These are phyloP conservation scores for Venturia pyrina DNA, from an alignment of 2,329 filamentous ascomycete species.

Conservation along the genomic window DNA sequence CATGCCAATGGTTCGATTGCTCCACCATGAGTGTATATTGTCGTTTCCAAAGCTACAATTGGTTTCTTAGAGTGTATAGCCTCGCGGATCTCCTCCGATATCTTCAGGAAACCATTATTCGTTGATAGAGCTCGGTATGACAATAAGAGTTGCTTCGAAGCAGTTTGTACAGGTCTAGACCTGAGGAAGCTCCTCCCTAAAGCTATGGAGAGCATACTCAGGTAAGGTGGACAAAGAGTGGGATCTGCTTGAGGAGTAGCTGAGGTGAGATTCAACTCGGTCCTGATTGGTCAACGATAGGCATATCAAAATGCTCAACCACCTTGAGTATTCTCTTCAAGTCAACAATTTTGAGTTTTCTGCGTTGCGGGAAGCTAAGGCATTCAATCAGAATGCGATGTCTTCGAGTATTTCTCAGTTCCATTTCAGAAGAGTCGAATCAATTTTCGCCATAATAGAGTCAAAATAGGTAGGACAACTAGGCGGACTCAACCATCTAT, in stretches of 20 bases:
- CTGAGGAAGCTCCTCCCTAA: neutral
- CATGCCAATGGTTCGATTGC: neutral
- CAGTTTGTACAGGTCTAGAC: neutral
- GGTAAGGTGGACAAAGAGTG: neutral
- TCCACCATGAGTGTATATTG: conserved; percentile 88
- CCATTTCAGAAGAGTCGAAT: too few species aligned
- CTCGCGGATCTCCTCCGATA: conserved; percentile 74
- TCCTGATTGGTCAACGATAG: neutral
- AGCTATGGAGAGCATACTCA: neutral
- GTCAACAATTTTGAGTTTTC: neutral
- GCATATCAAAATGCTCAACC: neutral
- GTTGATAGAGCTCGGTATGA: conserved; percentile 13
- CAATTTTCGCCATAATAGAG: too few species aligned
- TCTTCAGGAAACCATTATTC: conserved; percentile 45
- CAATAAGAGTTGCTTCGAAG: neutral
- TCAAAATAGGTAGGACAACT: too few species aligned
- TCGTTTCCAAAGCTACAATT: conserved; percentile 87
- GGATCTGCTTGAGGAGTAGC: neutral
- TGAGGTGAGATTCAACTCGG: neutral
- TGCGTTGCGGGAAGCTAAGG: neutral
- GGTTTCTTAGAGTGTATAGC: conserved; percentile 66
- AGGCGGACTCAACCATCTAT: too few species aligned
- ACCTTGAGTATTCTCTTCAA: neutral
- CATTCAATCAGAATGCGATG: neutral
- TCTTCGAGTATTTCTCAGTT: too few species aligned